Conservation (phyloP, 805 yeast species). For the Komagataella kurtzmanii region DNA sequence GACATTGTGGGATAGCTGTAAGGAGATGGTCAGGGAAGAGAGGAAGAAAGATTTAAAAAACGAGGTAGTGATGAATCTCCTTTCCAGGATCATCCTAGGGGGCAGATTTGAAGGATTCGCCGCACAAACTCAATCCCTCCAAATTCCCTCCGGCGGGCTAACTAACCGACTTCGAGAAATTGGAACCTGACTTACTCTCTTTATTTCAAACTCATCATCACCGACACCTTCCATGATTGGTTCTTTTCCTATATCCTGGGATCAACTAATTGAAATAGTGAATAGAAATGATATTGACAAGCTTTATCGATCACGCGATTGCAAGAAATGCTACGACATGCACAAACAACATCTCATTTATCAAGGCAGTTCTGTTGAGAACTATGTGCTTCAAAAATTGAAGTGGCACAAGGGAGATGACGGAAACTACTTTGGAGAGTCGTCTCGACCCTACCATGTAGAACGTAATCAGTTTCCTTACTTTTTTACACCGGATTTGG, state of each 20-base stretch:
- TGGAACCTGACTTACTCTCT: background rate
- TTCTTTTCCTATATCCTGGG: constrained; percentile 31
- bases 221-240: background rate
- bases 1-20: background rate
- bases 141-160: background rate
- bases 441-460: constrained; percentile 20
- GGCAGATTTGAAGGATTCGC: background rate
- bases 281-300: constrained; percentile 26
- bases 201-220: background rate
- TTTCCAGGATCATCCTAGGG: background rate
- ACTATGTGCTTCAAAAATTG: constrained; percentile 27
- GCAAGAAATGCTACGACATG: constrained; percentile 26
- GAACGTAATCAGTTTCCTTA: constrained; percentile 56
- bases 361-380: constrained; percentile 26
- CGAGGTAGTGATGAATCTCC: background rate
- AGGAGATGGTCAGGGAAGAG: background rate
- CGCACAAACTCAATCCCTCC: background rate
- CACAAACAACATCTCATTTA: constrained; percentile 28
- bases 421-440: constrained; percentile 7
- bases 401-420: constrained; percentile 4
- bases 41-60: background rate
- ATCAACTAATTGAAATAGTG: constrained; percentile 23
- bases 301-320: constrained; percentile 33
- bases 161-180: background rate
- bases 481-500: constrained; percentile 33